Conservation (phyloP, 2,329 filamentous ascomycete genomes). For the Colletotrichum costaricense region DNA sequence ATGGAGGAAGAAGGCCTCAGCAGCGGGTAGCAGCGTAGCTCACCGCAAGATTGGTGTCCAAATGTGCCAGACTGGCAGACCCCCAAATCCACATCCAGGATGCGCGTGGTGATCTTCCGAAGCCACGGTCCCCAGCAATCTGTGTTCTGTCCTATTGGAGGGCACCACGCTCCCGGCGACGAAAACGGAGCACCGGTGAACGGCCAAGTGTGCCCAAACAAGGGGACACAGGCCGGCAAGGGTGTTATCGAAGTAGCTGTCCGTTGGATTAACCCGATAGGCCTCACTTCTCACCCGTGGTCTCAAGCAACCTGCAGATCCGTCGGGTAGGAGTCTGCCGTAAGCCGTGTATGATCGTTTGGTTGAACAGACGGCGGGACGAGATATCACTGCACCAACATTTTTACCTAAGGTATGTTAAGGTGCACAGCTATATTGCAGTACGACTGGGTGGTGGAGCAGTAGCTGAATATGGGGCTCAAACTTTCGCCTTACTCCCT, state of each 20-base stretch:
- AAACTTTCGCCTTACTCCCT: background rate
- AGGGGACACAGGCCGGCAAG: background rate
- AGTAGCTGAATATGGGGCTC: background rate
- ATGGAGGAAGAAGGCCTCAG: background rate
- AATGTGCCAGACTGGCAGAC: background rate
- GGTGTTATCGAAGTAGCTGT: background rate
- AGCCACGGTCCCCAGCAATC: background rate
- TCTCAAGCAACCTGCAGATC: background rate
- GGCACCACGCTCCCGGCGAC: constrained; percentile 8
- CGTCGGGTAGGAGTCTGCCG: background rate
- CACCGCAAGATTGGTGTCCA: constrained; percentile 25
- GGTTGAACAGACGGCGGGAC: background rate
- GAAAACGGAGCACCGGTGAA: constrained; percentile 14
- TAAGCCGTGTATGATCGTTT: background rate
- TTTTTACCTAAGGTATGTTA: too few relatives aligned
- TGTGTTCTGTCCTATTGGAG: constrained; percentile 19
- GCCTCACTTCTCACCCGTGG: background rate
- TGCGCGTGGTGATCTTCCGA: constrained; percentile 32
- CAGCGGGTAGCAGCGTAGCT: background rate
- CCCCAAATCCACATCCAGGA: constrained; percentile 22
- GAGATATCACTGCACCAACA: too few relatives aligned
- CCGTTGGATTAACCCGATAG: background rate
- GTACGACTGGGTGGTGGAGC: background rate
- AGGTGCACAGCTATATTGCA: too few relatives aligned
- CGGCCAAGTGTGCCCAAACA: constrained; percentile 5